phyloP scores from a whole-genome alignment of 2,329 filamentous ascomycete genomes.

The Penicillium palitans region DNA sequence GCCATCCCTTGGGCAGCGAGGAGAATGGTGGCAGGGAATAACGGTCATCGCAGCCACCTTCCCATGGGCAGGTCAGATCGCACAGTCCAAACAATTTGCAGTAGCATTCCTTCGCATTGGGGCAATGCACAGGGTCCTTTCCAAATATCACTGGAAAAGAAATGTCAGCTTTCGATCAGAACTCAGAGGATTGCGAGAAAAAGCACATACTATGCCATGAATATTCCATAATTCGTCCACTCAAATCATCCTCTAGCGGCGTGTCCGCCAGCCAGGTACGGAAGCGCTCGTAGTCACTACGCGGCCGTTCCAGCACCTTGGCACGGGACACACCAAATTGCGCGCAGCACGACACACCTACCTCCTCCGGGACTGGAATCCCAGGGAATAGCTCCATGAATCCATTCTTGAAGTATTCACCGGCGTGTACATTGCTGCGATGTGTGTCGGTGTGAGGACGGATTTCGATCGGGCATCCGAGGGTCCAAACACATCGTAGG shows the following conservation, averaged over 20 bases:
- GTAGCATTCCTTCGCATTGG: conserved; percentile 62
- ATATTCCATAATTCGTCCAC: conserved; percentile 58
- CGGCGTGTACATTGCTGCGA: conserved; percentile 49
- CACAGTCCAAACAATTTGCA: conserved; percentile 68
- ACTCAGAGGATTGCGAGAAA: too few relatives aligned
- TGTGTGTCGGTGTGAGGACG: conserved; percentile 47
- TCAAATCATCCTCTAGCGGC: conserved; percentile 49
- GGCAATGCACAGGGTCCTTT: conserved; percentile 60
- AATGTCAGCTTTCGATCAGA: conserved; percentile 3
- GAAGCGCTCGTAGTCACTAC: conserved; percentile 51
- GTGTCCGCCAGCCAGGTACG: conserved; percentile 53
- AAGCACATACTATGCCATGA: conserved; percentile 57
- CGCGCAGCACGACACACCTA: conserved; percentile 56
- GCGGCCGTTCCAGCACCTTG: conserved; percentile 48
- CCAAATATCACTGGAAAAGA: conserved; percentile 56
- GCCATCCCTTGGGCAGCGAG: conserved; percentile 63
- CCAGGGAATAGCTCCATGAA: conserved; percentile 53
- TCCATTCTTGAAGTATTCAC: conserved; percentile 50
- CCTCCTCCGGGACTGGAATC: conserved; percentile 41
- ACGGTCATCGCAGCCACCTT: conserved; percentile 54
- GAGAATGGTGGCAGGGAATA: conserved; percentile 62
- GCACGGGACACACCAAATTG: conserved; percentile 55
- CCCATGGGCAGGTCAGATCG: conserved; percentile 42
- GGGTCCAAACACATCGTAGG: conserved; percentile 54
- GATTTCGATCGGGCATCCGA: conserved; percentile 55